Evolutionary conservation across 2,329 filamentous ascomycete genomes (phyloP), one percentile per base, ranked within the genome.

Genomic region (Hypoxylon sp.): DNA sequence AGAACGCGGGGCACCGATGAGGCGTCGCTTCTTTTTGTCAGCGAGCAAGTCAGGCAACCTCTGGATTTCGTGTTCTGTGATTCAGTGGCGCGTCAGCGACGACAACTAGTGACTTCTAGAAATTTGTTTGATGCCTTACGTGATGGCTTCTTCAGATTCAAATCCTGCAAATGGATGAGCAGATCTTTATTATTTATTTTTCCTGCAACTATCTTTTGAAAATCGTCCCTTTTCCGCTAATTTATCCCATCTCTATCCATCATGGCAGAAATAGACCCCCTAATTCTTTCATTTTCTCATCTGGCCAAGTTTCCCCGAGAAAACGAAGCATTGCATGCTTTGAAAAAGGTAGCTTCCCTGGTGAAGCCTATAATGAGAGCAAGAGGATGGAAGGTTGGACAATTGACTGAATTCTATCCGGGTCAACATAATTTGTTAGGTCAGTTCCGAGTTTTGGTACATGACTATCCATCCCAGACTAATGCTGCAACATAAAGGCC

Each of bases 341-440:
- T 97, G 16, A 88, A 86, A 64, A 92, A 89, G 71, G 80, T 95
- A 29, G 91, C 91, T 2, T 96, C 91, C 17, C 73, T 95, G 49
- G 92, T 97, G 55, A 97, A 96, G 70, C 93, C 93, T 12, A 90
- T 97, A 57, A 97, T 97, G 92, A 82, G 91, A 59, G 90, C 90
- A 36, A 84, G 90, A 31, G 80, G 80, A 46, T 97, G 91, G 90
- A 87, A 78, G 56, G 90, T 97, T 23, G 79, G 81, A 19, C 83
- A 89, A 36, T 79, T 97, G 11, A 84, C 86, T 37, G 93, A 97
- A 69, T 96, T 97, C 72, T 89, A 90, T 53, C 93, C 93, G 1
- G 77, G 83, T 8, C 80, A 94, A 62, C 72, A 76, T 21, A 89
- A 88, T 60, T 76, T 96, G 1, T 74, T 96, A 29, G 92, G 90